A percentile compares a stretch with the other conserved stretches of the same genome.
Evolutionary conservation across 345 rosid species (phyloP).

Genomic region (Chamaenerion angustifolium): DNA sequence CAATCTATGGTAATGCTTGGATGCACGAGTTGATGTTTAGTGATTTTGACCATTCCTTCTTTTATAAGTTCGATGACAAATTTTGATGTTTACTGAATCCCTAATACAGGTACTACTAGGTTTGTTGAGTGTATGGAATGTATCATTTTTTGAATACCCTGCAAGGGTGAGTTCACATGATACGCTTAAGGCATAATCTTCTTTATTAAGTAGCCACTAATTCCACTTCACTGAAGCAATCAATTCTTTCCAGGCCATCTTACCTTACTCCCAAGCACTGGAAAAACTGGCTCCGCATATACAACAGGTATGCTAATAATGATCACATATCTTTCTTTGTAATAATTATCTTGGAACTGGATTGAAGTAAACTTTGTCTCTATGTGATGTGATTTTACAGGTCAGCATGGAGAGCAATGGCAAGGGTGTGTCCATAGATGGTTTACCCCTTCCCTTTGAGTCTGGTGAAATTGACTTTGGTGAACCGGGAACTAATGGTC

Average conservation of each 20-base stretch:
- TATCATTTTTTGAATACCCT: constrained; percentile 84
- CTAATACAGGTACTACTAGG: constrained; percentile 68
- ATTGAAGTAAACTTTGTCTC: neutral
- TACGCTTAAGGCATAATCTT: constrained; percentile 6
- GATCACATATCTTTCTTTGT: constrained; percentile 1
- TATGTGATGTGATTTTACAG: constrained; percentile 19
- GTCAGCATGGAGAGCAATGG: constrained; percentile 99
- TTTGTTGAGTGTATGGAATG: constrained; percentile 88
- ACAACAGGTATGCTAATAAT: constrained; percentile 53
- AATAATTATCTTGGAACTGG: neutral
- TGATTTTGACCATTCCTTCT: neutral
- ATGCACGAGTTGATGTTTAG: neutral
- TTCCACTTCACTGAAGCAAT: constrained; percentile 8
- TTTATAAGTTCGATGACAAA: neutral
- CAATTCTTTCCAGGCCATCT: constrained; percentile 57
- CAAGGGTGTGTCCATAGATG: constrained; percentile 92
- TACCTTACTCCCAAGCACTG: constrained; percentile 87
- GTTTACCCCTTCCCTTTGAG: constrained; percentile 67
- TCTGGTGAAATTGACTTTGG: constrained; percentile 98
- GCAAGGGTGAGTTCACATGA: constrained; percentile 51
- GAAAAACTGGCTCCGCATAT: constrained; percentile 96
- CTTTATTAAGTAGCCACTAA: constrained; percentile 4
- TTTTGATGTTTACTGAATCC: neutral
- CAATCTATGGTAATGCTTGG: neutral
- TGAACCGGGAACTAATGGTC: constrained; percentile 97